A percentile compares a stretch with the other conserved stretches of the same genome.
Conservation (phyloP, 169 alveolate genomes). For the Theileria annulata region DNA sequence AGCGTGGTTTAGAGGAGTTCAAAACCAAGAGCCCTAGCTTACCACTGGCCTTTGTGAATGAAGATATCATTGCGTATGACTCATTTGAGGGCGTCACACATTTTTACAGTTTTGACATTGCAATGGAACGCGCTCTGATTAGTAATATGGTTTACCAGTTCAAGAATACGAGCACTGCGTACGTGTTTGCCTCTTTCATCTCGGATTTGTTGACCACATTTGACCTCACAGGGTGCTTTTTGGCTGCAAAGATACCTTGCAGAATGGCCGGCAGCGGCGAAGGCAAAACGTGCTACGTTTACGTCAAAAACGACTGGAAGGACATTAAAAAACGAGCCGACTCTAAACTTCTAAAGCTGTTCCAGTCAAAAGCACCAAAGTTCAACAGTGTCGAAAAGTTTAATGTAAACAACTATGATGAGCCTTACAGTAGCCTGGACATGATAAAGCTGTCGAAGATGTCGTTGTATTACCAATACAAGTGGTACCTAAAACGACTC, state of each 20-base stretch:
- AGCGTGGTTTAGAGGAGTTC: constrained; percentile 21
- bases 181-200: constrained; percentile 70
- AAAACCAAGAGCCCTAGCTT: neutral
- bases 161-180: constrained; percentile 65
- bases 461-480: constrained; percentile 42
- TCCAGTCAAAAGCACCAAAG: neutral
- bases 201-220: constrained; percentile 72
- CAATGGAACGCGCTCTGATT: constrained; percentile 84
- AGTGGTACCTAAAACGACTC: constrained; percentile 37
- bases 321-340: constrained; percentile 32
- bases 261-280: constrained; percentile 82
- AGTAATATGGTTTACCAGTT: constrained; percentile 76
- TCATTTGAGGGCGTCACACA: constrained; percentile 84
- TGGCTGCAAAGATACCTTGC: constrained; percentile 75
- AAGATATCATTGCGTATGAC: constrained; percentile 80
- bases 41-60: constrained; percentile 77
- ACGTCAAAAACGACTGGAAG: constrained; percentile 81
- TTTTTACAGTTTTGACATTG: constrained; percentile 83
- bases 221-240: constrained; percentile 66
- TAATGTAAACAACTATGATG: constrained; percentile 24
- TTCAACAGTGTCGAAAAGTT: neutral
- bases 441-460: constrained; percentile 49
- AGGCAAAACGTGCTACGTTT: constrained; percentile 79
- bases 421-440: constrained; percentile 47
- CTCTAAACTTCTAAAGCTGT: neutral